Conservation (phyloP, 768 basidiomycete genomes). For the Phlebiopsis flavidoalba region DNA sequence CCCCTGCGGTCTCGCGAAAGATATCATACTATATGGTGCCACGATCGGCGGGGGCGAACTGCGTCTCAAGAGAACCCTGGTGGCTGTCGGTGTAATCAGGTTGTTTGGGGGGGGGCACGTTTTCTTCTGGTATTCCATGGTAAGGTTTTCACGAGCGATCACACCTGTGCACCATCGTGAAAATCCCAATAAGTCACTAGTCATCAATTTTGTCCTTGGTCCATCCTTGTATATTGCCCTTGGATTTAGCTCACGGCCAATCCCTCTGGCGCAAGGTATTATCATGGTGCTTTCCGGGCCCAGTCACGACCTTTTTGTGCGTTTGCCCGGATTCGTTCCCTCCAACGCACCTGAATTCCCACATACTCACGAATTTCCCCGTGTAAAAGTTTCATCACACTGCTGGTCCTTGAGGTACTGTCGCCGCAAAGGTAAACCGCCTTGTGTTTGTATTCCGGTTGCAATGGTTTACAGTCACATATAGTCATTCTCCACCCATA, state of each 20-base stretch:
- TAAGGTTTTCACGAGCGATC: slow-evolving; percentile 16
- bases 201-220: slow-evolving; percentile 56
- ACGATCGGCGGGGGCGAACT: too few species aligned
- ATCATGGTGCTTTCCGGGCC: slow-evolving; percentile 55
- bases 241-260: slow-evolving; percentile 40
- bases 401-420: slow-evolving; percentile 53
- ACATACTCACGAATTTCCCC: neutral
- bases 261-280: slow-evolving; percentile 56
- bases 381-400: slow-evolving; percentile 46
- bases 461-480: slow-evolving; percentile 45
- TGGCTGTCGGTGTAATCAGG: slow-evolving; percentile 54
- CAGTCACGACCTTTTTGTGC: slow-evolving; percentile 47
- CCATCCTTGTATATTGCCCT: slow-evolving; percentile 55
- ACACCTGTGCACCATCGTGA: neutral
- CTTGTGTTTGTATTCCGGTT: slow-evolving; percentile 59
- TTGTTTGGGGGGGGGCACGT: slow-evolving; percentile 63
- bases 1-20: slow-evolving; percentile 33
- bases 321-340: too few species aligned
- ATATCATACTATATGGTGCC: slow-evolving; percentile 41
- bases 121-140: slow-evolving; percentile 64
- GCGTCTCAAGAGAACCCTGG: slow-evolving; percentile 46
- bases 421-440: slow-evolving; percentile 57
- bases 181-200: slow-evolving; percentile 22
- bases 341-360: too few species aligned
- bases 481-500: slow-evolving; percentile 50